Base-by-base conservation (phyloP, 2,329 filamentous ascomycete genomes). In the Neonectria punicea region DNA sequence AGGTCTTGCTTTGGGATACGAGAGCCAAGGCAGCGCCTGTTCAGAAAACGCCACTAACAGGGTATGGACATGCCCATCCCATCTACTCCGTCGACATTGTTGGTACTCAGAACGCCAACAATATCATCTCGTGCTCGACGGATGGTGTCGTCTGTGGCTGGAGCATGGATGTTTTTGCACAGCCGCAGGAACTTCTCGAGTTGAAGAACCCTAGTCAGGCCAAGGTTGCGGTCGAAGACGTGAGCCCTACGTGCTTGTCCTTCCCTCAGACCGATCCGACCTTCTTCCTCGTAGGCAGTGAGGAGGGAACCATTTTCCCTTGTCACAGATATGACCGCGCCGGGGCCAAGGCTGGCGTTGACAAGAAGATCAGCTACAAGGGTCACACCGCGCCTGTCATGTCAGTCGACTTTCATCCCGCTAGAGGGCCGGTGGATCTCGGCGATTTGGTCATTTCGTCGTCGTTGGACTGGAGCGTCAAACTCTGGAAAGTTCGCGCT, bases 321-420 rank as follows among this genome's bases (percentile, higher is more conserved):
- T 98, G 97, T 77, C 96, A 99, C 79, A 88, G 96, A 67, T 99
- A 99, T 81, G 96, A 99, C 80, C 93, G 97, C 68, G 96, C 97
- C 6, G 96, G 96, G 63, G 96, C 96, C 69, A 98, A 98, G 83
- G 95, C 96, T 5, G 96, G 96, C 53, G 93, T 98, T 28, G 97
- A 99, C 77, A 89, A 91, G 61, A 90, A 94, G 66, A 90, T 98
- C 65, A 91, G 90, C 71, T 99, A 99, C 82, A 89, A 89, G 70
- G 95, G 94, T 36, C 96, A 99, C 77, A 91, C 93, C 14, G 96
- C 94, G 4, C 96, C 96, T 0, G 94, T 99, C 74, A 97, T 98
- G 91, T 96, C 93, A 6, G 91, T 98, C 13, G 92, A 96, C 78
- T 99, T 98, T 83, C 96, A 99, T 77, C 96, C 96, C 2, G 92